Percentiles rank a stretch among this genome's conserved stretches.
phyloP scores from a whole-genome alignment of 2,329 filamentous ascomycete species.

The Incumbomyces lentus region DNA sequence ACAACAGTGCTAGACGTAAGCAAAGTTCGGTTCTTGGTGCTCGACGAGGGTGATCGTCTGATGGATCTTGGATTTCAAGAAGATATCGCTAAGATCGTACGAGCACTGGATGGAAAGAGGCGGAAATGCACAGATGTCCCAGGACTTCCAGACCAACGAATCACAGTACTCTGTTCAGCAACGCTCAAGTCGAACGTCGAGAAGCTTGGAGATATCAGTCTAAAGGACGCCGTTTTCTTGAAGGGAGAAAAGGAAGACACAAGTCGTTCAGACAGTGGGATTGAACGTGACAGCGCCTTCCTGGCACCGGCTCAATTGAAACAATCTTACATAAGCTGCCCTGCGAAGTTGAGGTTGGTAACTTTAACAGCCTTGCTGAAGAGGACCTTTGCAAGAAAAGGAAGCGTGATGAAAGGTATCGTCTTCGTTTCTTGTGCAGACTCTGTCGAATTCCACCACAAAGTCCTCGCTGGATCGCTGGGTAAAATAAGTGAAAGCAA shows the following conservation, averaged over 20 bases:
- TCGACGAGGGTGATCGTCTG: slow-evolving; percentile 93
- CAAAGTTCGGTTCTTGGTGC: slow-evolving; percentile 82
- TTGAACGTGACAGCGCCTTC: slow-evolving; percentile 48
- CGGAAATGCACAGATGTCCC: slow-evolving; percentile 50
- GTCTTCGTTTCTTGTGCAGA: slow-evolving; percentile 96
- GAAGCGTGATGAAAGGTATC: slow-evolving; percentile 91
- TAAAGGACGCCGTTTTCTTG: slow-evolving; percentile 85
- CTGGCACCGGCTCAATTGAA: slow-evolving; percentile 85
- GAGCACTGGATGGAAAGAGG: slow-evolving; percentile 60
- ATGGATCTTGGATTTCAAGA: slow-evolving; percentile 98
- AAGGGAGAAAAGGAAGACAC: slow-evolving; percentile 52
- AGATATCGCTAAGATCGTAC: slow-evolving; percentile 78
- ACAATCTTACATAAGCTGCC: slow-evolving; percentile 78
- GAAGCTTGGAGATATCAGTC: slow-evolving; percentile 81
- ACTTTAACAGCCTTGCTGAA: slow-evolving; percentile 77
- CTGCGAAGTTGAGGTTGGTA: slow-evolving; percentile 82
- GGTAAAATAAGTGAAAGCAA: slow-evolving; percentile 19
- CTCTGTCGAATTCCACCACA: slow-evolving; percentile 92
- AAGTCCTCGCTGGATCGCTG: slow-evolving; percentile 51
- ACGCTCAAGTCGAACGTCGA: slow-evolving; percentile 98
- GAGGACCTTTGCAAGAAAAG: slow-evolving; percentile 75
- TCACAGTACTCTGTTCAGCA: slow-evolving; percentile 87
- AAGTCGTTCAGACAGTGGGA: slow-evolving; percentile 34
- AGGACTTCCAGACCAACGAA: slow-evolving; percentile 58
- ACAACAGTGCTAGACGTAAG: slow-evolving; percentile 81